Percentiles rank a stretch among this genome's conserved stretches.
Conservation (phyloP, 2,329 filamentous ascomycete genomes). For the Cytospora piceicola region DNA sequence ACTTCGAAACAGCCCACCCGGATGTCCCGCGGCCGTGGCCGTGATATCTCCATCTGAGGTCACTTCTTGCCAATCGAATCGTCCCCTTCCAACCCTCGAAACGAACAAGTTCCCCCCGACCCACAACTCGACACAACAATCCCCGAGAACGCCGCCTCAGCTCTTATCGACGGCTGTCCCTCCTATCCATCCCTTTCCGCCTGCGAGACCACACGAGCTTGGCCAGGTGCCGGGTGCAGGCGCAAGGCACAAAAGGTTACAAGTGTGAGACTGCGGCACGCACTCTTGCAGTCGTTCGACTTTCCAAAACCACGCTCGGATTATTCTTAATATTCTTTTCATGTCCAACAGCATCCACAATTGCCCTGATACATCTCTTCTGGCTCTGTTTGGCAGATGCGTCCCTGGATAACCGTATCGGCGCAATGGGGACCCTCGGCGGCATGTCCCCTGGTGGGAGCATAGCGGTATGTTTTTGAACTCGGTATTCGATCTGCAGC, state of each 20-base stretch:
- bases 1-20: constrained; percentile 22
- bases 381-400: constrained; percentile 50
- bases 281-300: constrained; percentile 8
- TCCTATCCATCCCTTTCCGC: constrained; percentile 6
- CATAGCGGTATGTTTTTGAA: constrained; percentile 64
- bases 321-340: constrained; percentile 1
- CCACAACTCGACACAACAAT: not conserved
- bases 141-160: not conserved
- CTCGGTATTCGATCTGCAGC: constrained; percentile 2
- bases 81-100: constrained; percentile 11
- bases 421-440: constrained; percentile 72
- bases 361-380: constrained; percentile 21
- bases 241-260: constrained; percentile 21
- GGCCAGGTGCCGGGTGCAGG: constrained; percentile 27
- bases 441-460: constrained; percentile 78
- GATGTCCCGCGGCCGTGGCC: constrained; percentile 21
- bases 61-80: constrained; percentile 18
- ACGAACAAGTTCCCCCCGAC: constrained; percentile 11
- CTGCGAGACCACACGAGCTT: constrained; percentile 16
- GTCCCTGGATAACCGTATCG: constrained; percentile 43
- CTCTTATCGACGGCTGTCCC: not conserved
- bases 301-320: constrained; percentile 18
- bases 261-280: constrained; percentile 11
- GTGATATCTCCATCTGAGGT: constrained; percentile 24
- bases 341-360: constrained; percentile 31